These are phyloP conservation scores for Dendrobium chrysotoxum DNA, from an alignment of 106 monocot genomes.

Conservation along the genomic window DNA sequence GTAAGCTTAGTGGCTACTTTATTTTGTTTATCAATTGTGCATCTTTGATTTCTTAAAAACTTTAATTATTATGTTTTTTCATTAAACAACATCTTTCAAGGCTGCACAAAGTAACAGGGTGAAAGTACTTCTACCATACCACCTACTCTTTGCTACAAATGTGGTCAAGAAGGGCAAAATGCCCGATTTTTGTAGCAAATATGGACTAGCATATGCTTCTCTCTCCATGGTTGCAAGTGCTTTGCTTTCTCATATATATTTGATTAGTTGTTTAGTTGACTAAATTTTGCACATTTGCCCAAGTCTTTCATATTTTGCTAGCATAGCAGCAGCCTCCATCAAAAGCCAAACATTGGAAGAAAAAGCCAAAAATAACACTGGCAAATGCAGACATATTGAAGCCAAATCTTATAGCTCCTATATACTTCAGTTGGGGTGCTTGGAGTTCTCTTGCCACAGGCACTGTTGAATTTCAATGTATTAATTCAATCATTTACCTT, in stretches of 20 bases:
- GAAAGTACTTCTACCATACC: slow-evolving; percentile 14
- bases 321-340: too few relatives aligned
- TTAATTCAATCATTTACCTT: slow-evolving; percentile 5
- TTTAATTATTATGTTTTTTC: background rate
- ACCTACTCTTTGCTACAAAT: slow-evolving; percentile 67
- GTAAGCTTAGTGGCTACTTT: slow-evolving; percentile 34
- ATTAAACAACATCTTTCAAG: slow-evolving; percentile 30
- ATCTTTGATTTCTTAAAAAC: slow-evolving; percentile 4
- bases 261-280: too few relatives aligned
- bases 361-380: slow-evolving; percentile 8
- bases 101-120: slow-evolving; percentile 63
- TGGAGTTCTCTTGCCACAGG: slow-evolving; percentile 83
- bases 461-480: slow-evolving; percentile 80
- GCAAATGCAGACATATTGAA: slow-evolving; percentile 90
- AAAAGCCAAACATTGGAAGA: too few relatives aligned
- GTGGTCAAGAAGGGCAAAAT: slow-evolving; percentile 86
- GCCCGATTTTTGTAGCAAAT: too few relatives aligned
- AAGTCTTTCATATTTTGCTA: too few relatives aligned
- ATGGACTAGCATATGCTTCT: too few relatives aligned
- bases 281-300: too few relatives aligned
- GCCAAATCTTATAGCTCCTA: slow-evolving; percentile 91
- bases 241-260: too few relatives aligned
- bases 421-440: slow-evolving; percentile 89
- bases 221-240: too few relatives aligned
- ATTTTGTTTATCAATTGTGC: background rate